A percentile compares a stretch with the other conserved stretches of the same genome.
phyloP scores from a whole-genome alignment of 441 rosid genomes.

The Syzygium malaccense region DNA sequence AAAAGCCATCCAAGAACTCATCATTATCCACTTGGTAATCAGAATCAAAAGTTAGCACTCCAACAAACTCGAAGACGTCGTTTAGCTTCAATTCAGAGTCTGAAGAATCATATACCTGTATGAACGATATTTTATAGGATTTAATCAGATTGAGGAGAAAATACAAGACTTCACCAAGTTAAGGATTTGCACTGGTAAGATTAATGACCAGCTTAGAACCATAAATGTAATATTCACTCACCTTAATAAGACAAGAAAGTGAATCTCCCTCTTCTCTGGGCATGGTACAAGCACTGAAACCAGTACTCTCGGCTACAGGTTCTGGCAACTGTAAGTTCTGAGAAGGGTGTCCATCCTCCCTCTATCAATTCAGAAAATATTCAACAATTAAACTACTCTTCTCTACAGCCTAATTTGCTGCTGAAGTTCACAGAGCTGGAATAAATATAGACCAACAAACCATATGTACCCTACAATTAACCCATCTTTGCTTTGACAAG shows the following conservation, averaged over 20 bases:
- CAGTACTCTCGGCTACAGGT: conserved; percentile 14
- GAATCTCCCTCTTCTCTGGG: conserved; percentile 20
- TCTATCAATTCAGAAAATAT: conserved; percentile 30
- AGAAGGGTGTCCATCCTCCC: conserved; percentile 50
- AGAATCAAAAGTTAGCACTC: conserved; percentile 62
- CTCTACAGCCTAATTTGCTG: not conserved
- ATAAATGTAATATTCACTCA: conserved; percentile 1
- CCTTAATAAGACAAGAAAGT: conserved; percentile 82
- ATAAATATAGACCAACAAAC: not conserved
- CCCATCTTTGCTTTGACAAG: not conserved
- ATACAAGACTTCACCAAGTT: not conserved
- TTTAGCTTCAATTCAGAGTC: conserved; percentile 85
- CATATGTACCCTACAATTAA: not conserved
- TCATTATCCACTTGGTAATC: conserved; percentile 26
- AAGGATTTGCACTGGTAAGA: not conserved
- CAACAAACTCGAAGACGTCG: conserved; percentile 81
- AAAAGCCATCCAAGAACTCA: conserved; percentile 32
- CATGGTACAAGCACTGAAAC: conserved; percentile 8
- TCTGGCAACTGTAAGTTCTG: conserved; percentile 27
- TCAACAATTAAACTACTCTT: not conserved
- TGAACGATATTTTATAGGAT: not conserved
- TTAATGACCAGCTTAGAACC: not conserved
- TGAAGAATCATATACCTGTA: conserved; percentile 77
- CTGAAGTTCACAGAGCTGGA: not conserved
- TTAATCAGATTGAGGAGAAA: not conserved